Conservation (phyloP, 306 rosid species). For the Quercus dentata region DNA sequence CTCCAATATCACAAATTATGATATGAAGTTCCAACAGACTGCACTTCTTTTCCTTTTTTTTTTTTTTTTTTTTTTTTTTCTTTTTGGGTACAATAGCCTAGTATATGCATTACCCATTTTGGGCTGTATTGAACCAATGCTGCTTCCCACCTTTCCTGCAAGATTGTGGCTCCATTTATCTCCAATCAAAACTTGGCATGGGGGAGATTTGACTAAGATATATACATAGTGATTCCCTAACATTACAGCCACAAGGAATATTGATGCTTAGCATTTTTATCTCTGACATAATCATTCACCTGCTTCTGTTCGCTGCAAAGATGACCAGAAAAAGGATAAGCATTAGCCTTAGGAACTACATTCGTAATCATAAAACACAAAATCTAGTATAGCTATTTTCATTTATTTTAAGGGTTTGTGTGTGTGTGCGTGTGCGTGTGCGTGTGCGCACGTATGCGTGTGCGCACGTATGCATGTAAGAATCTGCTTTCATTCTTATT, state of each 20-base stretch:
- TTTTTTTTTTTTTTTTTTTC: neutral
- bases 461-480: neutral
- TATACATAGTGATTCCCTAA: conserved; percentile 2
- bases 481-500: neutral
- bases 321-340: conserved; percentile 7
- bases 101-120: too few relatives aligned
- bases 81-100: conserved; percentile 14
- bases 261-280: neutral
- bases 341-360: conserved; percentile 6
- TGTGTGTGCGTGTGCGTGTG: too few relatives aligned
- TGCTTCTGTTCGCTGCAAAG: conserved; percentile 54
- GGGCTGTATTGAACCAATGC: conserved; percentile 9
- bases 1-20: neutral
- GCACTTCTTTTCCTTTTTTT: too few relatives aligned
- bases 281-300: conserved; percentile 11
- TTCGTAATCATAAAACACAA: neutral
- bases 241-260: neutral
- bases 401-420: neutral
- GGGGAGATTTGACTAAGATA: neutral
- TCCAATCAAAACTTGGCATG: conserved; percentile 8
- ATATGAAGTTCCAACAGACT: too few relatives aligned
- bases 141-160: conserved; percentile 6
- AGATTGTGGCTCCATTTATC: conserved; percentile 1
- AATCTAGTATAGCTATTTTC: neutral
- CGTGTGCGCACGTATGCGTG: accelerated